phyloP scores from a whole-genome alignment of 495 filamentous ascomycete species.

The Lasiosphaeris hirsuta region DNA sequence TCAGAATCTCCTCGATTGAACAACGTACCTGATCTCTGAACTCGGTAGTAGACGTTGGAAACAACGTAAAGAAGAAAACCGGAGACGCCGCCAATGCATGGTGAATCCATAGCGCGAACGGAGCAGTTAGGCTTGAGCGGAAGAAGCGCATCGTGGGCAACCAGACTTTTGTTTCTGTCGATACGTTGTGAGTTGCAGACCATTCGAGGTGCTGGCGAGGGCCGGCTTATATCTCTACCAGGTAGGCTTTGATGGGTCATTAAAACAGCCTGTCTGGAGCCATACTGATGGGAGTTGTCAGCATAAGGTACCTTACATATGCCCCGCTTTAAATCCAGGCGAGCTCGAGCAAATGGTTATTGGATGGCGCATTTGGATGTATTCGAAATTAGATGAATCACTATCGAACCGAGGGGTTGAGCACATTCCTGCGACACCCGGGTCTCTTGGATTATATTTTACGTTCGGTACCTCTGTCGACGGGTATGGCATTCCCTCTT shows the following conservation, averaged over 20 bases:
- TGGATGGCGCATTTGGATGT: conserved; percentile 1
- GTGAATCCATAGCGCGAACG: not conserved
- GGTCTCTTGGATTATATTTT: too few relatives aligned
- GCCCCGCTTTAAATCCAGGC: not conserved
- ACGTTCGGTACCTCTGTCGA: too few relatives aligned
- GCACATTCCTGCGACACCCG: too few relatives aligned
- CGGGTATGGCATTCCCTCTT: too few relatives aligned
- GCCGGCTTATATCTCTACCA: not conserved
- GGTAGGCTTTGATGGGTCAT: not conserved
- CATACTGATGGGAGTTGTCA: not conserved
- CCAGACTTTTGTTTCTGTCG: not conserved
- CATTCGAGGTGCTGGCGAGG: not conserved
- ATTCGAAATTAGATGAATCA: conserved; percentile 5
- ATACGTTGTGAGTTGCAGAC: too few relatives aligned
- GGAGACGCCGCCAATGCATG: conserved; percentile 5
- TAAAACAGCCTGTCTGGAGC: not conserved
- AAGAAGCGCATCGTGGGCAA: conserved; percentile 4
- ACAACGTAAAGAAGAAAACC: conserved; percentile 10
- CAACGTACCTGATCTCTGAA: conserved; percentile 8
- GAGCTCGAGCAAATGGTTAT: conserved; percentile 7
- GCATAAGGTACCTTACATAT: too few relatives aligned
- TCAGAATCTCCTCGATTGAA: not conserved
- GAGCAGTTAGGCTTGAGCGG: not conserved
- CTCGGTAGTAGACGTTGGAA: conserved; percentile 11
- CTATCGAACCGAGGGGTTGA: not conserved